A percentile compares a stretch with the other conserved stretches of the same genome.
phyloP scores from a whole-genome alignment of 2,329 filamentous ascomycete species.

The Aspergillus ochraceus region DNA sequence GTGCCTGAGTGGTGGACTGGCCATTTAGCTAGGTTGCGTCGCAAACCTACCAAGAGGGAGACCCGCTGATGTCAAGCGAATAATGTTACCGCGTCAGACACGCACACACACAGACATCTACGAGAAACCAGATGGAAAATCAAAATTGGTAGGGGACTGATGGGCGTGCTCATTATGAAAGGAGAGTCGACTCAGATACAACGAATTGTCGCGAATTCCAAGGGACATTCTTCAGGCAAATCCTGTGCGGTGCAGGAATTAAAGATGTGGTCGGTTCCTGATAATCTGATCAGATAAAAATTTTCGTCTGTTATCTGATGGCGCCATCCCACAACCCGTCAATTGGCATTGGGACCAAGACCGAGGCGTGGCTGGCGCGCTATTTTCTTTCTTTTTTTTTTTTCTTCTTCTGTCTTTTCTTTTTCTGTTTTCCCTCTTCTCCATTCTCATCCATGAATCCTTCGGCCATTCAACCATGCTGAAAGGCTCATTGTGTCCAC shows the following conservation, averaged over 20 bases:
- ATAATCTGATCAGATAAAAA: conserved; percentile 29
- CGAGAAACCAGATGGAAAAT: not conserved
- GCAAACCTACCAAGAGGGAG: not conserved
- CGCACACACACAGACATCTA: not conserved
- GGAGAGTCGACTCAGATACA: not conserved
- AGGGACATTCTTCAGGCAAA: not conserved
- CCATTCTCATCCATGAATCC: not conserved
- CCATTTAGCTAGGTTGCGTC: not conserved
- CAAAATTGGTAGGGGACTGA: not conserved
- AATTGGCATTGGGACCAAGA: conserved; percentile 4
- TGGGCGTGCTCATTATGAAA: not conserved
- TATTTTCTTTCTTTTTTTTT: not conserved
- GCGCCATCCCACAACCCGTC: conserved; percentile 17
- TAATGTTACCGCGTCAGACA: not conserved
- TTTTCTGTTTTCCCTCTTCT: not conserved
- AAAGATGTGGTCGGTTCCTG: conserved; percentile 1
- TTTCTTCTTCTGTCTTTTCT: not conserved
- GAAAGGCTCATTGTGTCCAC: not conserved
- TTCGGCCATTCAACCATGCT: not conserved
- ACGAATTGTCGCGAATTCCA: not conserved
- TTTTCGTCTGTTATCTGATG: conserved; percentile 26
- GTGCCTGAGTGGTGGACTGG: not conserved
- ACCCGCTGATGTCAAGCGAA: conserved; percentile 9
- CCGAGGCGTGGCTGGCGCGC: conserved; percentile 3
- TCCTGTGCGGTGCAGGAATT: not conserved